Base-by-base conservation (phyloP, 768 basidiomycete genomes). In the Amanita subjunquillea region DNA sequence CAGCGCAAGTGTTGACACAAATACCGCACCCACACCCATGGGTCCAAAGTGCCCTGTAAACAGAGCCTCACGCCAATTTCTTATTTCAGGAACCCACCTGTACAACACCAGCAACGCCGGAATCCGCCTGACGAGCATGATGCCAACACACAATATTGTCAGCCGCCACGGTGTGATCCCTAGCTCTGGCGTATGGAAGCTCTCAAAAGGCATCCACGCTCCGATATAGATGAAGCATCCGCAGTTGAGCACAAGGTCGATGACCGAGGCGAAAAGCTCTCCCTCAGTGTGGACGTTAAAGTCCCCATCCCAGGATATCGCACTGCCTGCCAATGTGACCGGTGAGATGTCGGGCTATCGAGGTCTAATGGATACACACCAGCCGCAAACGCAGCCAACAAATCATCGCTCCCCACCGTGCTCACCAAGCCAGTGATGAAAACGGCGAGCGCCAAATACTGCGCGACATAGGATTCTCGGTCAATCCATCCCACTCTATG, bases 11-110 rank as follows among this genome's bases (percentile, higher is more conserved):
- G 81, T 83, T 8, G 86, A 82, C 51, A 98, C 85, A 65, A 97
- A 99, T 42, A 97, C 73, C 5, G 95, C 87, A 0, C 86, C 83
- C 22, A 96, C 92, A 48, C 94, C 94, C 88, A 96, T 93, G 74
- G 91, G 66, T 5, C 85, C 93, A 63, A 95, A 97, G 71, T 96
- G 93, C 2, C 95, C 95, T 4, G 78, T 81, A 63, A 98, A 96
- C 3, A 92, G 57, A 0, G 95, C 94, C 67, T 97, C 91, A 42
- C 78, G 74, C 83, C 91, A 88, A 20, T 78, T 82, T 37, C 67
- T 65, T 58, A 97, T 88, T 65, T 97, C 94, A 0, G 94, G 95
- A 12, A 96, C 79, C 76, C 82, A 90, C 55, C 69, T 78, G 60
- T 94, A 93, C 2, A 96, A 70, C 3, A 81, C 59, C 50, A 96